Base-by-base conservation (phyloP, 2,329 filamentous ascomycete species). In the Fusarium vanettenii region DNA sequence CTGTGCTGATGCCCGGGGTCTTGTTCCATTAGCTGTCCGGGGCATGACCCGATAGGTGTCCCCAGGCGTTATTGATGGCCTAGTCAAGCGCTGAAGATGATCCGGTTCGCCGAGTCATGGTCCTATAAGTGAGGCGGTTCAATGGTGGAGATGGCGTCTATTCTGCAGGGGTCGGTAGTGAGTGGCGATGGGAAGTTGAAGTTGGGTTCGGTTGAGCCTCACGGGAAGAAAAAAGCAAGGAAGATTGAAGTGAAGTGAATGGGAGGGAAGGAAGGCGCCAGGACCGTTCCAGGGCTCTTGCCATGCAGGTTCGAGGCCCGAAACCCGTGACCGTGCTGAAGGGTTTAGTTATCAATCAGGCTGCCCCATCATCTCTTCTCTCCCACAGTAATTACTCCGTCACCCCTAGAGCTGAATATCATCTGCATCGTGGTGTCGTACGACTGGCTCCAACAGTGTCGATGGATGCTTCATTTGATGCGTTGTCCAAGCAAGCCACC, bases 401-500 rank as follows among this genome's bases (percentile, higher is more conserved):
- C 11, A n/a, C n/a, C 50, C 13, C 50, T 59, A 11, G 22, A 59
- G 33, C 48, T 55, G 48, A 39, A 57, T n/a, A 48, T 18, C 27
- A 29, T 20, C 39, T 66, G 57, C 72, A 29, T 45, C 63, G 72
- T 76, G 75, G 71, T 76, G 69, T 76, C 67, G 66, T 72, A 76
- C 71, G 71, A 77, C 71, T 77, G 75, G 75, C 70, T 61, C 73
- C 59, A 22, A 64, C 60, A 57, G 41, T 29, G 64, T 50, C 74
- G 69, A 71, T 72, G 69, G 73, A 31, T 55, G 27, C 48, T 55
- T 55, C 64, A 62, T 60, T 70, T 67, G 76, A 78, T 78, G 76
- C 60, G 76, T 77, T 78, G 76, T 71, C 71, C 71, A 70, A 31
- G 39, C 50, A 62, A 76, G 72, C 72, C 73, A 71, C 73, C 22